Conservation (phyloP, 106 monocot species). For the Iris macrosiphon region DNA sequence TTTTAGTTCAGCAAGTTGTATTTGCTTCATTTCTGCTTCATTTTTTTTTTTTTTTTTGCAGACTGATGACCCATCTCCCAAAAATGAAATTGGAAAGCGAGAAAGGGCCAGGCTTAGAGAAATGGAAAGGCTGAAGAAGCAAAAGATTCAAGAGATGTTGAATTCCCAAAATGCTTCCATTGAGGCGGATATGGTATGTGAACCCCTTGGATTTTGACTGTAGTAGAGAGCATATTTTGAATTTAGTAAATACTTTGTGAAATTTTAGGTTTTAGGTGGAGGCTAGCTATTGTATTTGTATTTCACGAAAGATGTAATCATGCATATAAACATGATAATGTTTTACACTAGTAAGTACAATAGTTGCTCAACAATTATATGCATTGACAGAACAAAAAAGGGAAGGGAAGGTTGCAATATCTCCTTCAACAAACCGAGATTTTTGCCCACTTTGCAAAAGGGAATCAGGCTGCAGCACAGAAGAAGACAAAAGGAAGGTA, state of each 20-base stretch:
- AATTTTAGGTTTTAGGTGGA: too few species aligned
- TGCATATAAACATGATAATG: too few species aligned
- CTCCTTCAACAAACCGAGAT: conserved; percentile 77
- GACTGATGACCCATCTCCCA: conserved; percentile 18
- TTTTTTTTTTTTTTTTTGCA: conserved; percentile 19
- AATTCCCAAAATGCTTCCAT: conserved; percentile 68
- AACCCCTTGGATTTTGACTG: too few species aligned
- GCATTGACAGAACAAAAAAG: conserved; percentile 63
- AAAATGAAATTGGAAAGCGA: conserved; percentile 37
- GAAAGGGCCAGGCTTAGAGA: conserved; percentile 65
- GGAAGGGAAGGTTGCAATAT: conserved; percentile 71
- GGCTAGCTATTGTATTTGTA: too few species aligned
- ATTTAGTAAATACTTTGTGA: too few species aligned
- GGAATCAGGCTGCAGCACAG: conserved; percentile 43
- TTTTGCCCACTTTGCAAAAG: conserved; percentile 85
- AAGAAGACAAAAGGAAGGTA: conserved; percentile 68
- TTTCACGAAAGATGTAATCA: too few species aligned
- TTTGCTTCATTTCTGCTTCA: too few species aligned
- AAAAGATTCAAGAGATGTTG: conserved; percentile 69
- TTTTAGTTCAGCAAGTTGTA: too few species aligned
- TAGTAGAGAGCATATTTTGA: too few species aligned
- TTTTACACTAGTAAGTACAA: too few species aligned
- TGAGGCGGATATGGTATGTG: conserved; percentile 76
- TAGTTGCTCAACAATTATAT: too few species aligned
- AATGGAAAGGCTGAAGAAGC: conserved; percentile 65